Percentiles rank a stretch among this genome's conserved stretches.
Conservation (phyloP, 352 stramenopile species). For the Aphanomyces cochlioides region DNA sequence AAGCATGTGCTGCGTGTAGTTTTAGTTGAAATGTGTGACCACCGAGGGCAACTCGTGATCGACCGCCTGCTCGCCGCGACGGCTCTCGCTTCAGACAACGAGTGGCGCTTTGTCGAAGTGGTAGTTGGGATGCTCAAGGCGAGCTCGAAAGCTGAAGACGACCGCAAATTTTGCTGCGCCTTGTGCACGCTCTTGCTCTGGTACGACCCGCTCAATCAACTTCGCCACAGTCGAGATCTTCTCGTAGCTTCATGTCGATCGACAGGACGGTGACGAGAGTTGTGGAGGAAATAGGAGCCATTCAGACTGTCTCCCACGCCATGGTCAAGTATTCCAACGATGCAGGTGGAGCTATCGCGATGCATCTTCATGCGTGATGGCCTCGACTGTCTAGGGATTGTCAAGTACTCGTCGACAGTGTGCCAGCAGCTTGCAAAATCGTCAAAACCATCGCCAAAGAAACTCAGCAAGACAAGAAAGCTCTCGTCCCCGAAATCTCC, state of each 20-base stretch:
- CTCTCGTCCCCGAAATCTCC: neutral
- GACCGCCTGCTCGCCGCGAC: neutral
- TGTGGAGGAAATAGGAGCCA: constrained; percentile 2
- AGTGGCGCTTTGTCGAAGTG: constrained; percentile 15
- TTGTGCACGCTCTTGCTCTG: constrained; percentile 12
- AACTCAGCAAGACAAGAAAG: neutral
- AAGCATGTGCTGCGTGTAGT: constrained; percentile 3
- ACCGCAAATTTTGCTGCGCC: neutral
- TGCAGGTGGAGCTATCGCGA: neutral
- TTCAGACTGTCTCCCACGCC: constrained; percentile 20
- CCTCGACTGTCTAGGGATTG: constrained; percentile 1
- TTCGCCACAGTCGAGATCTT: neutral
- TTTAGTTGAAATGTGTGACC: constrained; percentile 11
- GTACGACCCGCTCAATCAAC: neutral
- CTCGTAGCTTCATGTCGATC: constrained; percentile 23
- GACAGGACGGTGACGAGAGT: constrained; percentile 23
- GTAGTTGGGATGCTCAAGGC: neutral
- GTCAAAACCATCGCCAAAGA: neutral
- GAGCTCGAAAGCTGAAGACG: neutral
- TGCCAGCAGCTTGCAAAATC: constrained; percentile 25
- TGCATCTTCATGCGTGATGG: neutral
- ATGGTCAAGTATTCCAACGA: constrained; percentile 27
- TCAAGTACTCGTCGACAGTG: constrained; percentile 22
- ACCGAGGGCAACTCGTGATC: constrained; percentile 5
- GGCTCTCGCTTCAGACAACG: neutral